Evolutionary conservation across 768 basidiomycete species (phyloP), one percentile per base, ranked within the genome.

Genomic region (Lentinula sp.): DNA sequence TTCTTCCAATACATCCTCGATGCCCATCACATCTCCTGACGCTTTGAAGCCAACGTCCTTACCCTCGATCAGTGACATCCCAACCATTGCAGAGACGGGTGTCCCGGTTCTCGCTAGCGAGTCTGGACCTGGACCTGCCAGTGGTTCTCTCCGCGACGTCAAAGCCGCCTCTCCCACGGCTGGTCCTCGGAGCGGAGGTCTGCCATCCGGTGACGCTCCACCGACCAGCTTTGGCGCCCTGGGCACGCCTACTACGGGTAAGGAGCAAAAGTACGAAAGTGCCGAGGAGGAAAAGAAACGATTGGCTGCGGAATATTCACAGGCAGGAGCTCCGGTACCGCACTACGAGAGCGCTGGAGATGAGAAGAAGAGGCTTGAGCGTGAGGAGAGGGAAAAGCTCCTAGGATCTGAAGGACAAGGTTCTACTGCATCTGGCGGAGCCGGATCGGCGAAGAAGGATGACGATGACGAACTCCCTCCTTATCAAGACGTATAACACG

Each of bases 71-170:
- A 56, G 21, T 28, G 55, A 56, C 40, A 74, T 73, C 7, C 88
- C 86, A 4, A 90, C 88, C 3, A 79, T 92, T 6, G 87, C 89
- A 9, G 89, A 91, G 69, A 89, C 89, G 0, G 88, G 87, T 11
- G 73, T 88, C n/a, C 89, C 88, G 16, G 74, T 88, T n/a, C 71
- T 78, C 16, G 84, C 85, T 3, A 82, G 85, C 16, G 73, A 76
- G 3, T 71, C 67, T 0, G 89, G 87, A 7, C 85, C 87, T 45
- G 87, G 88, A 3, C 86, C 87, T 5, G 79, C 83, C 2, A 84
- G 81, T 62, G 89, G 87, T 5, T 86, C 86, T 2, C 73, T 89
- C 59, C 78, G 71, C 63, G 80, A 86, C 61, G 75, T 84, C 65
- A 78, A 73, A 57, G 70, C 65, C 28, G 74, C 76, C 23, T 74